A percentile compares a stretch with the other conserved stretches of the same genome.
Conservation (phyloP, 768 basidiomycete genomes). For the Naganishia kalamii region DNA sequence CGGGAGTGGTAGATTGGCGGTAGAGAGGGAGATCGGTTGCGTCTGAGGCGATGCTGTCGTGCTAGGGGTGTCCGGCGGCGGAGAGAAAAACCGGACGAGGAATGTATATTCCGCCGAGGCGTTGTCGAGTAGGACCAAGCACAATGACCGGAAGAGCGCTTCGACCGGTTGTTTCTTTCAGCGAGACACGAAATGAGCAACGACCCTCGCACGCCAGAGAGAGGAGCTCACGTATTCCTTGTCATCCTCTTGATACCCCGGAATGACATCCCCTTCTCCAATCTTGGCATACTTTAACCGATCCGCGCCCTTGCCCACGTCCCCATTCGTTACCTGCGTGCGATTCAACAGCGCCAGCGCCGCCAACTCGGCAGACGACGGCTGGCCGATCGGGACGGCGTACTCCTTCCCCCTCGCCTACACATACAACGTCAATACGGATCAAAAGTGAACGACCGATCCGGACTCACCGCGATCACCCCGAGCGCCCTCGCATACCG, state of each 20-base stretch:
- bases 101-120: constrained; percentile 87
- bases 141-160: constrained; percentile 72
- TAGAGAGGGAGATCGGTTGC: background rate
- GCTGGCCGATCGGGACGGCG: constrained; percentile 57
- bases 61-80: background rate
- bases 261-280: constrained; percentile 70
- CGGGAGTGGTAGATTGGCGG: background rate
- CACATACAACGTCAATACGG: background rate
- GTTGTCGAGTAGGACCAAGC: constrained; percentile 91
- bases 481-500: constrained; percentile 77
- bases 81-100: constrained; percentile 71
- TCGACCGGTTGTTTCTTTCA: constrained; percentile 73
- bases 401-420: constrained; percentile 67
- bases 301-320: constrained; percentile 41
- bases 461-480: constrained; percentile 49
- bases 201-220: background rate
- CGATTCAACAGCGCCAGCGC: constrained; percentile 11
- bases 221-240: constrained; percentile 65
- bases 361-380: constrained; percentile 48
- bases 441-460: background rate
- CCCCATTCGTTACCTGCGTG: background rate
- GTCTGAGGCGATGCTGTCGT: background rate
- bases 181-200: background rate
- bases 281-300: constrained; percentile 65
- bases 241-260: constrained; percentile 84